These are phyloP conservation scores for Kwoniella sp. DNA, from an alignment of 768 basidiomycete species.

Conservation along the genomic window DNA sequence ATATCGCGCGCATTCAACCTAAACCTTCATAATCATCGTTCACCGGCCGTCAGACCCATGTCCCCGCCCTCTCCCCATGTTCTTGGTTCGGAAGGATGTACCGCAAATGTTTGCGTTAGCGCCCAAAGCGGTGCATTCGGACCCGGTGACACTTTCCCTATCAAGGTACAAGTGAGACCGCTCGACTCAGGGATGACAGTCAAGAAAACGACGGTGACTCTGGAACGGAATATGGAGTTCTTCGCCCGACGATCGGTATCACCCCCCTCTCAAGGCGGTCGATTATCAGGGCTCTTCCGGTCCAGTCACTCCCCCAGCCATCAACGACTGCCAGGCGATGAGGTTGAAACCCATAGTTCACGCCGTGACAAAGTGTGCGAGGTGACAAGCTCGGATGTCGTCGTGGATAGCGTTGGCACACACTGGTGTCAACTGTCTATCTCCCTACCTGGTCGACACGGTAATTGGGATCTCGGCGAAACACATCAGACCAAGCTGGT, in stretches of 20 bases:
- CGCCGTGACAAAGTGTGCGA: constrained; percentile 28
- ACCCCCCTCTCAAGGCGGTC: constrained; percentile 2
- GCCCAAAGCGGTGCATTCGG: constrained; percentile 42
- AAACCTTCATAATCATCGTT: constrained; percentile 33
- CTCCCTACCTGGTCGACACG: constrained; percentile 30
- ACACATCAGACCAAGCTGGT: constrained; percentile 35
- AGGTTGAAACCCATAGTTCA: constrained; percentile 3
- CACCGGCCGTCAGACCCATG: constrained; percentile 33
- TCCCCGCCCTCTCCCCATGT: constrained; percentile 38
- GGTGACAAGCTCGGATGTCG: constrained; percentile 15
- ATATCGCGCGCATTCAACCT: constrained; percentile 39
- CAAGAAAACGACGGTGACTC: constrained; percentile 31
- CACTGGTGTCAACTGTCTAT: constrained; percentile 30
- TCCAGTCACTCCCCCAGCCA: constrained; percentile 27
- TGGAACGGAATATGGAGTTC: constrained; percentile 34
- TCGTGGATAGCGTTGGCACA: constrained; percentile 25
- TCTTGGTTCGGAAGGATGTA: constrained; percentile 20
- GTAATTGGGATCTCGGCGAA: constrained; percentile 47
- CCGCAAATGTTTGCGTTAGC: constrained; percentile 31
- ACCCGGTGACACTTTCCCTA: constrained; percentile 36
- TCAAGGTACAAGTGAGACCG: constrained; percentile 37
- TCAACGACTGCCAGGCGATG: constrained; percentile 10
- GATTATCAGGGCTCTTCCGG: constrained; percentile 28
- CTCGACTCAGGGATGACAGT: constrained; percentile 30
- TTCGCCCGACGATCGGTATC: constrained; percentile 17